Percentiles rank a stretch among this genome's conserved stretches.
These are phyloP conservation scores for Escovopsis sp. DNA, from an alignment of 2,329 filamentous ascomycete species.

Conservation along the genomic window DNA sequence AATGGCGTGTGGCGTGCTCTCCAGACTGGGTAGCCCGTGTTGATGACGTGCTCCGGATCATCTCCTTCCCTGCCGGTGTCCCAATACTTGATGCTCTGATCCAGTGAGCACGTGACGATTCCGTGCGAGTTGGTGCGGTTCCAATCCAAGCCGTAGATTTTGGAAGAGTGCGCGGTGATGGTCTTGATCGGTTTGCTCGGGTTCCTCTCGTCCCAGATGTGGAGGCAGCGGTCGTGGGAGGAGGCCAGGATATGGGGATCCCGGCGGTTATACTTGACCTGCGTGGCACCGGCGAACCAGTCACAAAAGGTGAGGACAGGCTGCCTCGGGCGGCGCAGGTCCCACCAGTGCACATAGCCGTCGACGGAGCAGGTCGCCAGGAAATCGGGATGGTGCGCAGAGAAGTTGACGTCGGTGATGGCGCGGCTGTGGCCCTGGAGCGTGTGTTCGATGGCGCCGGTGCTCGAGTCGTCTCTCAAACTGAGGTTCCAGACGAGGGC, in stretches of 20 bases:
- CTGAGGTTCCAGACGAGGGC: slow-evolving; percentile 89
- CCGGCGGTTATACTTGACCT: slow-evolving; percentile 88
- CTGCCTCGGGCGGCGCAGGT: slow-evolving; percentile 57
- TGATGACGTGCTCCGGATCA: slow-evolving; percentile 59
- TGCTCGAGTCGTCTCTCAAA: slow-evolving; percentile 54
- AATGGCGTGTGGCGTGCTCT: slow-evolving; percentile 84
- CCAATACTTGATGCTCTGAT: slow-evolving; percentile 90
- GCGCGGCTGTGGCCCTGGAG: slow-evolving; percentile 70
- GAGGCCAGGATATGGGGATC: slow-evolving; percentile 78
- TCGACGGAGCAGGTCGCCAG: slow-evolving; percentile 86
- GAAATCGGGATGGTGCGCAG: slow-evolving; percentile 77
- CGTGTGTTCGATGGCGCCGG: slow-evolving; percentile 67
- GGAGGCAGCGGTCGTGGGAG: slow-evolving; percentile 73
- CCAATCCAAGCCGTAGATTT: slow-evolving; percentile 94
- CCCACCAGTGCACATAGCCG: slow-evolving; percentile 87
- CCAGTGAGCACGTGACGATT: slow-evolving; percentile 76
- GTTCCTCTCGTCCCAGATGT: slow-evolving; percentile 80
- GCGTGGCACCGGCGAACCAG: slow-evolving; percentile 85
- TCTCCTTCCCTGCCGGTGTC: slow-evolving; percentile 52
- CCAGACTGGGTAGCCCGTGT: slow-evolving; percentile 78
- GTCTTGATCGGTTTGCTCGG: slow-evolving; percentile 65
- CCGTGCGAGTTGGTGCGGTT: slow-evolving; percentile 59
- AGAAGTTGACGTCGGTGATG: slow-evolving; percentile 95
- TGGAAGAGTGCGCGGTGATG: slow-evolving; percentile 77
- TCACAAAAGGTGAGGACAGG: slow-evolving; percentile 74